Base-by-base conservation (phyloP, 2,329 filamentous ascomycete species). In the Fusarium xylarioides region DNA sequence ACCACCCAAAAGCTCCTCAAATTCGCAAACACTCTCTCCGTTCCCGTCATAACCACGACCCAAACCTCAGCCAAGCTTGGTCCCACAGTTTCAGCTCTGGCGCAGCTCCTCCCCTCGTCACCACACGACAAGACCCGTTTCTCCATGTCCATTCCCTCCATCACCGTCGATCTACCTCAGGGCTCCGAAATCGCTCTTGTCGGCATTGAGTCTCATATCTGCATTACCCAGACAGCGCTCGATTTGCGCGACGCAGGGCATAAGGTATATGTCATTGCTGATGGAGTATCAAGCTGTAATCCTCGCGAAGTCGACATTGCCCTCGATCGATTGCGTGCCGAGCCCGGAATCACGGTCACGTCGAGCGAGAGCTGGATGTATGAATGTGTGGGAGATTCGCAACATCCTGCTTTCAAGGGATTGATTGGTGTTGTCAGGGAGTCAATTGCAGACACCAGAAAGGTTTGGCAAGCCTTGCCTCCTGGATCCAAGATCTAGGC, bases 201-300 rank as follows among this genome's bases (percentile, higher is more conserved):
- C 21, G 95, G 95, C 42, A 97, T 98, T 80, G 95, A 98, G 83
- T 90, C 90, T 44, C 95, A 98, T 83, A 96, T 98, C 80, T 98
- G 95, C 85, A 91, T 98, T 35, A 95, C 94, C 68, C 95, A 98
- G 86, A 98, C 95, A 46, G 90, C 93, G 21, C 86, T 98, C 46
- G 95, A 98, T 84, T 84, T 97, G 54, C 84, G 96, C 47, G 85
- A 86, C 28, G 87, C 87, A 3, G 95, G 95, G 2, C 93, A 97
- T 82, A 86, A 86, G 59, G 95, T 98, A 11, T 97, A 97, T 81
- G 85, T 98, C 43, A 86, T 98, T 37, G 94, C 95, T 58, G 95
- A 98, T 82, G 95, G 91, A 37, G 95, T 98, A 46, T 95, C 92
- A 79, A 95, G 92, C 83, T 94, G 93, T 81, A 97, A 98, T 83